phyloP scores from a whole-genome alignment of 768 basidiomycete species.

The Hysterangium stoloniferum region DNA sequence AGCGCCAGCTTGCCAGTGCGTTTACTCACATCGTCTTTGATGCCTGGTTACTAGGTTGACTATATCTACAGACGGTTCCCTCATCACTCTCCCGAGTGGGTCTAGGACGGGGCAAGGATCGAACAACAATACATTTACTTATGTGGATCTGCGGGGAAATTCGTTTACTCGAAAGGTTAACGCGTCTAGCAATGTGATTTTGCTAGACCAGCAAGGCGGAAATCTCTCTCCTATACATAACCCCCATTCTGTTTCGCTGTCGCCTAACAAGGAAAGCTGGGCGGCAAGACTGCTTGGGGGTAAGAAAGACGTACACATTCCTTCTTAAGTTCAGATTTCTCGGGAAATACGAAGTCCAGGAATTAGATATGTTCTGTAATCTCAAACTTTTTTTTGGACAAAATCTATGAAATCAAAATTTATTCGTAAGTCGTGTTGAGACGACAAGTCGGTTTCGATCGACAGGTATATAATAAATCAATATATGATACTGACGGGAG shows the following conservation, averaged over 20 bases:
- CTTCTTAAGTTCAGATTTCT: not conserved
- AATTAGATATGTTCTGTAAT: not conserved
- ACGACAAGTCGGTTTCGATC: not conserved
- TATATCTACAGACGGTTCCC: constrained; percentile 34
- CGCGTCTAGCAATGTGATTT: constrained; percentile 54
- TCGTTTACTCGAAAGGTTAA: constrained; percentile 55
- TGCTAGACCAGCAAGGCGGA: constrained; percentile 49
- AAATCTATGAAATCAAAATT: not conserved
- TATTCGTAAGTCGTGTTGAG: constrained; percentile 10
- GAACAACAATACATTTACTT: constrained; percentile 59
- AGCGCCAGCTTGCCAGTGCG: constrained; percentile 51
- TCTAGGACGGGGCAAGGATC: constrained; percentile 62
- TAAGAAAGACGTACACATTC: constrained; percentile 7
- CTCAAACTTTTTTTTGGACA: too few relatives aligned
- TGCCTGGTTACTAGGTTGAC: not conserved
- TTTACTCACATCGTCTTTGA: constrained; percentile 17
- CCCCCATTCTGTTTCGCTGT: too few relatives aligned
- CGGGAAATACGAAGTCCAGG: not conserved
- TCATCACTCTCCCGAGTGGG: constrained; percentile 35
- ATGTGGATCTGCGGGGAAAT: constrained; percentile 50
- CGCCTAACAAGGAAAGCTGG: not conserved
- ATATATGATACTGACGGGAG: constrained; percentile 9
- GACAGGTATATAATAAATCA: not conserved
- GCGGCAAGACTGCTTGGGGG: constrained; percentile 31
- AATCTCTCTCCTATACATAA: constrained; percentile 27